Evolutionary conservation across 2,329 filamentous ascomycete genomes (phyloP), one percentile per base, ranked within the genome.

Genomic region (Acrocalymma vagum): DNA sequence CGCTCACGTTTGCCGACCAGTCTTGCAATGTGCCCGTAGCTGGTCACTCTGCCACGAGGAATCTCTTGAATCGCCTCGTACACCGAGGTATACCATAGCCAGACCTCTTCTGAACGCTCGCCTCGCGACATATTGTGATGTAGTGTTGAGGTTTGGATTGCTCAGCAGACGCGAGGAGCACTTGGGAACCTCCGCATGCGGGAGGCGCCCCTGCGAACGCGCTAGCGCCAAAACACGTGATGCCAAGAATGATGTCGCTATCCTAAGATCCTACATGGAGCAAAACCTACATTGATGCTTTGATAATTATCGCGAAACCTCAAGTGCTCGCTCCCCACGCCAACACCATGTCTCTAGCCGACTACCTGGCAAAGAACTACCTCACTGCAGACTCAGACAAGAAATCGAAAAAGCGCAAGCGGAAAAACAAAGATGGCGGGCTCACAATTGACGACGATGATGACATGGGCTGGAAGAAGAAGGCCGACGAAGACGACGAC

Each of bases 331-430:
- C n/a, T n/a, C n/a, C n/a, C n/a, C n/a, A n/a, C n/a, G n/a, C n/a
- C n/a, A n/a, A 43, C 49, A 55, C 36, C 50, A 85, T 86, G 81
- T 78, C 80, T 40, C 80, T 96, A 53, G 86, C 90, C 43, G 84
- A 85, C 63, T 99, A 97, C 64, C 83, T 99, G 23, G 92, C 93
- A 24, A 87, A 90, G 50, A 94, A 91, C 70, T 99, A 99, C 69
- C 85, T 99, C 33, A 88, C 80, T 2, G 84, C 85, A 26, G 83
- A 87, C 53, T 60, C 69, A 13, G 62, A 72, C 64, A 78, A 76
- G 58, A 74, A 77, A 36, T 69, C 72, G 18, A 80, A 79, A 57
- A 80, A 80, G 68, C 74, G 77, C 53, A 80, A 80, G 60, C 65
- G 76, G 29, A 67, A 70, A 38, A 63, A 65, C 33, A 66, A 69